Percentiles rank a stretch among this genome's conserved stretches.
These are phyloP conservation scores for Ustilago hordei DNA, from an alignment of 1,284 basidiomycete species.

Conservation along the genomic window DNA sequence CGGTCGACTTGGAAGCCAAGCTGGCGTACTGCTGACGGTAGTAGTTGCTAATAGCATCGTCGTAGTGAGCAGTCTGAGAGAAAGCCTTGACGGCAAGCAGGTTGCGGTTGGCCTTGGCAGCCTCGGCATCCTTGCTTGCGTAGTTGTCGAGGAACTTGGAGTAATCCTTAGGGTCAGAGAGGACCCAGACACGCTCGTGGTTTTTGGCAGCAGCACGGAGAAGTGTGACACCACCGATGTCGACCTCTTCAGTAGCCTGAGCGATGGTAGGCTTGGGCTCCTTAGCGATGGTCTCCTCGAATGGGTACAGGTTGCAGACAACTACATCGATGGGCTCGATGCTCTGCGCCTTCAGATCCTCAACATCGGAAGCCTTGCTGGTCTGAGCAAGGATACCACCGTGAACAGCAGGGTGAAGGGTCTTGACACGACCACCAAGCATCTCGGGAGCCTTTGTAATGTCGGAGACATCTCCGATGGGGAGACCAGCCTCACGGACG, in stretches of 20 bases:
- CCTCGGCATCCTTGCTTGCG: constrained; percentile 72
- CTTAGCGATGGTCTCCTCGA: constrained; percentile 82
- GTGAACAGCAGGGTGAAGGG: constrained; percentile 97
- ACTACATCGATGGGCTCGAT: constrained; percentile 68
- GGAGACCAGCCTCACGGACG: constrained; percentile 91
- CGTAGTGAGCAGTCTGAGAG: constrained; percentile 93
- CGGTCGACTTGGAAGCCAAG: constrained; percentile 70
- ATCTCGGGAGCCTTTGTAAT: constrained; percentile 99
- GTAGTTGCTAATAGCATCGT: constrained; percentile 94
- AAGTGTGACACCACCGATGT: constrained; percentile 98
- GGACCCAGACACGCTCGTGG: constrained; percentile 79
- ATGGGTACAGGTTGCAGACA: constrained; percentile 98
- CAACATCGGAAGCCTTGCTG: constrained; percentile 61
- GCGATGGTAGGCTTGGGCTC: constrained; percentile 89
- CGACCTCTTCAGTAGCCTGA: constrained; percentile 96
- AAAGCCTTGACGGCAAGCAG: constrained; percentile 96
- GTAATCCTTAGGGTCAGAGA: constrained; percentile 96
- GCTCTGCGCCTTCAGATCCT: constrained; percentile 60
- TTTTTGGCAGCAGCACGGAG: constrained; percentile 99
- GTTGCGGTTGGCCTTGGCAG: constrained; percentile 77
- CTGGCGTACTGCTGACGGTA: constrained; percentile 96
- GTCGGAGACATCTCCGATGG: constrained; percentile 94
- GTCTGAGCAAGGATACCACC: constrained; percentile 76
- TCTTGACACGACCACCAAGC: constrained; percentile 98
- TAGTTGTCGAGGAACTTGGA: constrained; percentile 80